These are phyloP conservation scores for Perilla frutescens DNA, from an alignment of 257 asterid genomes.

Conservation along the genomic window DNA sequence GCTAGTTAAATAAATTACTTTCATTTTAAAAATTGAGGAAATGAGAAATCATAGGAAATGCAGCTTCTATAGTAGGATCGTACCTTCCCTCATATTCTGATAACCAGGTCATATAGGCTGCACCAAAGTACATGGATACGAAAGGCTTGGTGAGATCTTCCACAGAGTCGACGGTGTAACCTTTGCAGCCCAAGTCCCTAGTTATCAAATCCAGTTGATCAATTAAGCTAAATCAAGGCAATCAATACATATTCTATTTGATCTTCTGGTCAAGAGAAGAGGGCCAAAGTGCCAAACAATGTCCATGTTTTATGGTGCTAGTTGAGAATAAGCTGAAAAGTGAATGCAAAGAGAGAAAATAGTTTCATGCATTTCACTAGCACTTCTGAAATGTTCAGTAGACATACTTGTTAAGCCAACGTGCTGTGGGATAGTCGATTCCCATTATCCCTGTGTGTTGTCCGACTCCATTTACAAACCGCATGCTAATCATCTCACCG, in stretches of 20 bases:
- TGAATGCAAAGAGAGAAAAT: constrained; percentile 24
- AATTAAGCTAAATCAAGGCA: neutral
- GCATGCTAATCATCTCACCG: constrained; percentile 85
- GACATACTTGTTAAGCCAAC: constrained; percentile 92
- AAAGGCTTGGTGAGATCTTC: constrained; percentile 94
- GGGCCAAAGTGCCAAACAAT: neutral
- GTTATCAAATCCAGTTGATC: constrained; percentile 37
- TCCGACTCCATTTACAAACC: constrained; percentile 80
- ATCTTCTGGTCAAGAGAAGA: neutral
- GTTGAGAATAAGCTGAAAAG: constrained; percentile 12
- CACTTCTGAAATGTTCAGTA: neutral
- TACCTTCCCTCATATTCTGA: constrained; percentile 94
- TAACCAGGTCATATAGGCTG: constrained; percentile 88
- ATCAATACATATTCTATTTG: too few relatives aligned
- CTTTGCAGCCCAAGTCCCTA: constrained; percentile 79
- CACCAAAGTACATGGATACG: constrained; percentile 92
- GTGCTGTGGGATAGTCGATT: constrained; percentile 91
- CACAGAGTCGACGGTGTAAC: constrained; percentile 67
- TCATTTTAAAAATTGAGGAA: neutral
- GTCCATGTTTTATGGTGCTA: neutral
- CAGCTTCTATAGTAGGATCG: neutral
- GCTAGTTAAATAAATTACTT: too few relatives aligned
- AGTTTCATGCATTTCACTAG: neutral
- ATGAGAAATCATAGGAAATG: constrained; percentile 8
- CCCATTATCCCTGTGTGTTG: constrained; percentile 94